Percentiles rank a stretch among this genome's conserved stretches.
Evolutionary conservation across 2,329 filamentous ascomycete species (phyloP).

Genomic region (Sphaerulina vaccinii): DNA sequence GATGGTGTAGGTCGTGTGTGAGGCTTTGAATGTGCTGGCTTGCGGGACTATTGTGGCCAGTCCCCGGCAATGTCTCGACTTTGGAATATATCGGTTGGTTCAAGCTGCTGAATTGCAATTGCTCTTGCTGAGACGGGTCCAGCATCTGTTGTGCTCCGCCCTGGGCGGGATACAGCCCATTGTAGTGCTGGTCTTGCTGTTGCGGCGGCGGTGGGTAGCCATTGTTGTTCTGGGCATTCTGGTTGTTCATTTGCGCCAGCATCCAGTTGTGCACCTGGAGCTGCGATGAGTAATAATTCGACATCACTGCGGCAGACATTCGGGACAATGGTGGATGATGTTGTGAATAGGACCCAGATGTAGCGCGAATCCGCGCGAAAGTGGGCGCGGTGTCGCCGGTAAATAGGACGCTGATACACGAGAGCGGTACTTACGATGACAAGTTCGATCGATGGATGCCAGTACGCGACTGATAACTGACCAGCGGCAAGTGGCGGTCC

Average conservation of each 20-base stretch:
- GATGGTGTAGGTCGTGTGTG: constrained; percentile 34
- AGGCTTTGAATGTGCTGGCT: constrained; percentile 36
- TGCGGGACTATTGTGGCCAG: constrained; percentile 29
- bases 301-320: constrained; percentile 37
- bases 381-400: constrained; percentile 27
- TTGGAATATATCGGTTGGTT: constrained; percentile 39
- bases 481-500: constrained; percentile 29
- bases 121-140: constrained; percentile 36
- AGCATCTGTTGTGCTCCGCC: constrained; percentile 35
- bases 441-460: constrained; percentile 21
- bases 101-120: constrained; percentile 36
- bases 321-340: constrained; percentile 24
- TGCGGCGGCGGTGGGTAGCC: constrained; percentile 34
- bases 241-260: constrained; percentile 39
- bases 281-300: constrained; percentile 36
- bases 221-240: constrained; percentile 27
- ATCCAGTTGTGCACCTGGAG: constrained; percentile 38
- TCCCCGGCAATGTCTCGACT: constrained; percentile 31
- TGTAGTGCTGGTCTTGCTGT: constrained; percentile 38
- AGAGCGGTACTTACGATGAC: constrained; percentile 28
- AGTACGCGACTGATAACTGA: constrained; percentile 27
- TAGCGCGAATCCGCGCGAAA: constrained; percentile 27
- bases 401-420: constrained; percentile 27
- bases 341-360: constrained; percentile 20
- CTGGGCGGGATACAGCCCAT: constrained; percentile 34